A percentile compares a stretch with the other conserved stretches of the same genome.
These are phyloP conservation scores for Lobosporangium transversale DNA, from an alignment of 192 early-diverging fungal genomes.

Conservation along the genomic window DNA sequence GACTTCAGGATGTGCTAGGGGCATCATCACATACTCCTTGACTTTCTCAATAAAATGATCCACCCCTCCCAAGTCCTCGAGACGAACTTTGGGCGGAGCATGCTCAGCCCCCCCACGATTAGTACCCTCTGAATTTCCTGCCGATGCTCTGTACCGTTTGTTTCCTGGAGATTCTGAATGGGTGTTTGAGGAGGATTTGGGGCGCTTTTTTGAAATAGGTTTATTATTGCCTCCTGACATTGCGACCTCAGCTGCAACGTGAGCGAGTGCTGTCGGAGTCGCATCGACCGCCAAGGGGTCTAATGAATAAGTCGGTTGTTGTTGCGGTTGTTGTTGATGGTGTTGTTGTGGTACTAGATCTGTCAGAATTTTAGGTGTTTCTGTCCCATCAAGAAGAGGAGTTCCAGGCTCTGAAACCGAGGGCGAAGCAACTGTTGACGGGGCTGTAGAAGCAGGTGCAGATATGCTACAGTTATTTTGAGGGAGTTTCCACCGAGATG, in stretches of 20 bases:
- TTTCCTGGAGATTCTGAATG: constrained; percentile 17
- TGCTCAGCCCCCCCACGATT: constrained; percentile 43
- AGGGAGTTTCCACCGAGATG: constrained; percentile 59
- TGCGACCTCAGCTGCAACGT: constrained; percentile 37
- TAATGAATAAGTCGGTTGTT: constrained; percentile 1
- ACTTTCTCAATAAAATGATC: constrained; percentile 91
- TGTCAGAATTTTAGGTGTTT: neutral
- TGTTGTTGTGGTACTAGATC: neutral
- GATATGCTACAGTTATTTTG: constrained; percentile 10
- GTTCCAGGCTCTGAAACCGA: constrained; percentile 47
- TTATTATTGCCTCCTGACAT: constrained; percentile 23
- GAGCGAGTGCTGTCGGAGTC: constrained; percentile 33
- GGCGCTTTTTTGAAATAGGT: constrained; percentile 43
- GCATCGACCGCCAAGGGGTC: constrained; percentile 47
- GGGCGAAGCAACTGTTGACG: constrained; percentile 24
- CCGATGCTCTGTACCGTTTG: constrained; percentile 37
- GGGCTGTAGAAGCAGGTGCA: constrained; percentile 16
- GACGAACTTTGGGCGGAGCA: constrained; percentile 44
- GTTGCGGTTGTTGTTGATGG: too few species aligned
- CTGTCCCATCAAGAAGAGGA: constrained; percentile 27
- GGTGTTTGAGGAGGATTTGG: constrained; percentile 31
- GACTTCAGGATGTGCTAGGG: constrained; percentile 92
- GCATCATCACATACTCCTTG: constrained; percentile 92
- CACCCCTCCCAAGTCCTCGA: constrained; percentile 88
- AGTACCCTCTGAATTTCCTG: neutral